These are phyloP conservation scores for Alternaria incomplexa DNA, from an alignment of 2,329 filamentous ascomycete genomes.

Conservation along the genomic window DNA sequence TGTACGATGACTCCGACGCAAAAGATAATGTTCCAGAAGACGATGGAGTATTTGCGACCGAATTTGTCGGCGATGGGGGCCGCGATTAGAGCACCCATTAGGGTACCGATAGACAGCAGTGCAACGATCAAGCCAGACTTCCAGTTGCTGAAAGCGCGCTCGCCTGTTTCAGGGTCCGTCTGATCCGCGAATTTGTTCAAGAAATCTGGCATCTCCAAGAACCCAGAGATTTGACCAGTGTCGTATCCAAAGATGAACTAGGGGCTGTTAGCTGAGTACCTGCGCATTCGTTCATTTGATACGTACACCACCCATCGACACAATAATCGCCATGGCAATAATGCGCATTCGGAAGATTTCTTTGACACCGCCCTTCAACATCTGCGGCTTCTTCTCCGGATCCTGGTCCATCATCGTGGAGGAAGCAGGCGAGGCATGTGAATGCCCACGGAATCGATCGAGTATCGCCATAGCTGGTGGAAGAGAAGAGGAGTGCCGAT, in stretches of 20 bases:
- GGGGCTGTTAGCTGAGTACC: not conserved
- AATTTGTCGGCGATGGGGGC: conserved; percentile 66
- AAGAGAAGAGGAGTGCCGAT: not conserved
- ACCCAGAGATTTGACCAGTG: conserved; percentile 45
- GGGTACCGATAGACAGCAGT: conserved; percentile 72
- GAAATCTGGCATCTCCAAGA: conserved; percentile 47
- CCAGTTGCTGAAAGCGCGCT: conserved; percentile 36
- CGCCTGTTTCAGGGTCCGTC: conserved; percentile 26
- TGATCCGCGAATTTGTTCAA: conserved; percentile 36
- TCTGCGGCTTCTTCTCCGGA: conserved; percentile 37
- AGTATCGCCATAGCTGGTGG: conserved; percentile 29
- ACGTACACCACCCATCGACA: conserved; percentile 46
- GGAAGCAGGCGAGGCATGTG: conserved; percentile 25
- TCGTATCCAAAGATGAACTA: conserved; percentile 41
- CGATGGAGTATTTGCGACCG: conserved; percentile 68
- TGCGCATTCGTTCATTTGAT: not conserved
- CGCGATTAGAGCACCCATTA: conserved; percentile 69
- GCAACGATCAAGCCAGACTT: conserved; percentile 45
- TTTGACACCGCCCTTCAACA: conserved; percentile 26
- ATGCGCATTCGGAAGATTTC: conserved; percentile 42
- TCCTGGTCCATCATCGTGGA: conserved; percentile 28
- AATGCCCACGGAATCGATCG: conserved; percentile 20
- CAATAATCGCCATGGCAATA: conserved; percentile 41
- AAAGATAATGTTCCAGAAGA: conserved; percentile 67
- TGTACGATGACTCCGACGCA: conserved; percentile 70